Conservation (phyloP, 2,329 filamentous ascomycete species). For the Shiraia bambusicola region DNA sequence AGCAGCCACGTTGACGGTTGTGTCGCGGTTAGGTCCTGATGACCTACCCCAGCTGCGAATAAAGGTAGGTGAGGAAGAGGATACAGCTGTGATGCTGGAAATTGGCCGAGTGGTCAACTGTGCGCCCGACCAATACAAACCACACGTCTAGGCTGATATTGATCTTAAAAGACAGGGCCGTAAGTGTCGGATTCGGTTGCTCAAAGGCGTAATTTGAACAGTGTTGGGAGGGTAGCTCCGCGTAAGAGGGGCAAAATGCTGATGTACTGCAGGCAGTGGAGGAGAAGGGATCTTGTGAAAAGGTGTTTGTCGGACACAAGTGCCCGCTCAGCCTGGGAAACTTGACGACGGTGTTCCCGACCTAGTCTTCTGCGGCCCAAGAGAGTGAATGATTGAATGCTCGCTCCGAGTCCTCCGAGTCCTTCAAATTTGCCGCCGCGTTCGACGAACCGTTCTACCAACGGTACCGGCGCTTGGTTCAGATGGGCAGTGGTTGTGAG, state of each 20-base stretch:
- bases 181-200: conserved; percentile 12
- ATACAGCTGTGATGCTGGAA: conserved; percentile 43
- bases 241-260: conserved; percentile 38
- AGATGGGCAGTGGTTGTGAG: conserved; percentile 43
- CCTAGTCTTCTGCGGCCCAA: conserved; percentile 32
- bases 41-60: conserved; percentile 47
- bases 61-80: conserved; percentile 45
- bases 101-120: conserved; percentile 40
- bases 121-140: conserved; percentile 51
- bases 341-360: conserved; percentile 33
- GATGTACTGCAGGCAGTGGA: conserved; percentile 36
- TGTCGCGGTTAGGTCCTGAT: conserved; percentile 44
- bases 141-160: conserved; percentile 49
- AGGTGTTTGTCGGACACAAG: conserved; percentile 31
- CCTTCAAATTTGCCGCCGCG: conserved; percentile 22
- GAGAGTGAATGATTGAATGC: conserved; percentile 29
- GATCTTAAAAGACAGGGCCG: conserved; percentile 45
- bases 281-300: conserved; percentile 36
- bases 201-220: conserved; percentile 31
- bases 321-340: conserved; percentile 26
- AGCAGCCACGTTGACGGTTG: conserved; percentile 63
- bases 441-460: conserved; percentile 28
- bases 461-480: conserved; percentile 44
- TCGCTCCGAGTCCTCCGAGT: conserved; percentile 23
- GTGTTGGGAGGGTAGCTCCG: conserved; percentile 18